These are phyloP conservation scores for Xylariomycetidae sp. DNA, from an alignment of 2,329 filamentous ascomycete genomes.

Conservation along the genomic window DNA sequence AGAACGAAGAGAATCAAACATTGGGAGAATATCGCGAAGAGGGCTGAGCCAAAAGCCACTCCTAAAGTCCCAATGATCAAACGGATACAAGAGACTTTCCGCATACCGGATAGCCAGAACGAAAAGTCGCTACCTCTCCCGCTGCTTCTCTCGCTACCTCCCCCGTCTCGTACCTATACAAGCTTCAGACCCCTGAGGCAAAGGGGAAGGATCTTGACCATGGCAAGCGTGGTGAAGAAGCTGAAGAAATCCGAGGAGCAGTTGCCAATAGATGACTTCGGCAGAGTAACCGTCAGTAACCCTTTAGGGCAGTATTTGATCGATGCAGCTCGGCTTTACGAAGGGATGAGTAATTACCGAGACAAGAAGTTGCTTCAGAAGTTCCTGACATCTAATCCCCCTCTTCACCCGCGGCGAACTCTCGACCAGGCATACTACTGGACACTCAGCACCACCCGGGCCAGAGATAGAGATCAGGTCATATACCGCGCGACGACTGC, in stretches of 20 bases:
- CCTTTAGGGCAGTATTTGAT: conserved; percentile 7
- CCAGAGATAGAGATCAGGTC: conserved; percentile 16
- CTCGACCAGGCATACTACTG: conserved; percentile 27
- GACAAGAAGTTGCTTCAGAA: conserved; percentile 8
- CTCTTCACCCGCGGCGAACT: conserved; percentile 22
- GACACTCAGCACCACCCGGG: conserved; percentile 21
- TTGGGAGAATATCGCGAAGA: too few species aligned
- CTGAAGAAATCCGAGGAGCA: neutral
- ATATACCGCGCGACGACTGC: conserved; percentile 13
- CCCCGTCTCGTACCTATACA: too few species aligned
- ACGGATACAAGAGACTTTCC: too few species aligned
- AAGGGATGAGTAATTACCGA: conserved; percentile 6
- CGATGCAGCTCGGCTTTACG: conserved; percentile 6
- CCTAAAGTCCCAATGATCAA: too few species aligned
- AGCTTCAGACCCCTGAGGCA: too few species aligned
- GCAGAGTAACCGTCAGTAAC: neutral
- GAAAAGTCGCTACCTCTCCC: too few species aligned
- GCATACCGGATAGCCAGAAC: too few species aligned
- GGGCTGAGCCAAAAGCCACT: too few species aligned
- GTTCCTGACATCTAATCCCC: conserved; percentile 12
- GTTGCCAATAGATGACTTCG: neutral
- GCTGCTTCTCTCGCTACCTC: too few species aligned
- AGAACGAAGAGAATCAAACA: neutral
- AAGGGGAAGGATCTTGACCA: too few species aligned
- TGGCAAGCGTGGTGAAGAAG: neutral